These are phyloP conservation scores for Xylariomycetidae sp. DNA, from an alignment of 2,329 filamentous ascomycete genomes.

Conservation along the genomic window DNA sequence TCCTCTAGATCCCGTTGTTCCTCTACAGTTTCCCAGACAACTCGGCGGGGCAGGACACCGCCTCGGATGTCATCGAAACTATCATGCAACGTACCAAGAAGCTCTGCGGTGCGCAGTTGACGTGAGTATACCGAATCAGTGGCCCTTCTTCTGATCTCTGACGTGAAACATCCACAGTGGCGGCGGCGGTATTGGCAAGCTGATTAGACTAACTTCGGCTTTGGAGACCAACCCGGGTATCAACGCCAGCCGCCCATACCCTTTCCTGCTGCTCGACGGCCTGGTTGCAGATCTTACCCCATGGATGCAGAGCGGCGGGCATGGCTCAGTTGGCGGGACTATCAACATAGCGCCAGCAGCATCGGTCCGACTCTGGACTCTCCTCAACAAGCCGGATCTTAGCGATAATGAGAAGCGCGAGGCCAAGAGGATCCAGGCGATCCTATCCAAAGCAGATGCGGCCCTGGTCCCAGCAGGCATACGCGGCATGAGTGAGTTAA, in stretches of 20 bases:
- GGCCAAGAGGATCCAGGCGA: slow-evolving; percentile 11
- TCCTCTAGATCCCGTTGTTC: slow-evolving; percentile 14
- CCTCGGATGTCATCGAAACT: slow-evolving; percentile 15
- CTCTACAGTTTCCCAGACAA: slow-evolving; percentile 20
- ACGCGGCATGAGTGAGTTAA: slow-evolving; percentile 18
- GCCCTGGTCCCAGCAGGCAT: slow-evolving; percentile 18
- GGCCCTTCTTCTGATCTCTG: too few species aligned
- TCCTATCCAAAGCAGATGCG: slow-evolving; percentile 16
- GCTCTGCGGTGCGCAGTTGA: slow-evolving; percentile 18
- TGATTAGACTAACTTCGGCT: slow-evolving; percentile 13
- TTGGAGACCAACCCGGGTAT: slow-evolving; percentile 10
- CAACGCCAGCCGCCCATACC: slow-evolving; percentile 10
- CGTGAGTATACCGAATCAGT: slow-evolving; percentile 8
- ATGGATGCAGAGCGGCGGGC: slow-evolving; percentile 19
- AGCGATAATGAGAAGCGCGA: slow-evolving; percentile 9
- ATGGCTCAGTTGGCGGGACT: slow-evolving; percentile 20
- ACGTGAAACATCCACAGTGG: too few species aligned
- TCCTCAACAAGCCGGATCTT: slow-evolving; percentile 11
- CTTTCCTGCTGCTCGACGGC: slow-evolving; percentile 18
- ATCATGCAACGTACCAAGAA: slow-evolving; percentile 13
- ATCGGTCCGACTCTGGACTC: slow-evolving; percentile 17
- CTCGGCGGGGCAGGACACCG: slow-evolving; percentile 18
- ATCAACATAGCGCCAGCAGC: slow-evolving; percentile 18
- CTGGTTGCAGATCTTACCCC: slow-evolving; percentile 20
- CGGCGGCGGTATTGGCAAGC: slow-evolving; percentile 18